phyloP scores from a whole-genome alignment of 2,329 filamentous ascomycete genomes.

The Lachnellula hyalina region DNA sequence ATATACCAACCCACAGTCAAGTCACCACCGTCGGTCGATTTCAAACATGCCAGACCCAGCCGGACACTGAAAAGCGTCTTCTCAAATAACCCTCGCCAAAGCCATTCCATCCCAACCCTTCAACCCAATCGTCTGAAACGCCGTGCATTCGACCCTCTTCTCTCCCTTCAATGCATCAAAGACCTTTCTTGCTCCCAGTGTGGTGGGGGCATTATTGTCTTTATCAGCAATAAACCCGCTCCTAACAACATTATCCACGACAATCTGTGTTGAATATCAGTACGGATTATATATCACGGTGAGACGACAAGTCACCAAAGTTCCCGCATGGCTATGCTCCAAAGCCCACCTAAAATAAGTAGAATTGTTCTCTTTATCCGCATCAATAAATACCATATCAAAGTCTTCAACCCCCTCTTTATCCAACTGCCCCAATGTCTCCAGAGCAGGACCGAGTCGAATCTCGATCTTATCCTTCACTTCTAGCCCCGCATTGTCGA shows the following conservation, averaged over 20 bases:
- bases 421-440: conserved; percentile 30
- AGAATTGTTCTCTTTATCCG: conserved; percentile 46
- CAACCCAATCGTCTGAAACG: conserved; percentile 12
- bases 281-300: neutral
- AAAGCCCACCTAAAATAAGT: conserved; percentile 36
- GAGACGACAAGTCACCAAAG: conserved; percentile 27
- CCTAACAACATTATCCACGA: conserved; percentile 50
- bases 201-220: conserved; percentile 26
- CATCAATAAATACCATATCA: conserved; percentile 50
- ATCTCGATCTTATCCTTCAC: conserved; percentile 43
- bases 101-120: conserved; percentile 21
- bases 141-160: conserved; percentile 16
- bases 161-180: conserved; percentile 17
- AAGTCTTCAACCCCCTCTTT: conserved; percentile 39
- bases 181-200: conserved; percentile 5
- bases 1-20: neutral
- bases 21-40: neutral
- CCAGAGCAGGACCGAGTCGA: conserved; percentile 40
- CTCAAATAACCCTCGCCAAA: conserved; percentile 12
- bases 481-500: conserved; percentile 34
- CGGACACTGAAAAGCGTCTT: neutral
- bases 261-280: conserved; percentile 29
- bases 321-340: conserved; percentile 43
- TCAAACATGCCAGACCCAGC: neutral
- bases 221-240: conserved; percentile 40